Conservation (phyloP, 148 eudicot species). For the Arctostaphylos glauca region DNA sequence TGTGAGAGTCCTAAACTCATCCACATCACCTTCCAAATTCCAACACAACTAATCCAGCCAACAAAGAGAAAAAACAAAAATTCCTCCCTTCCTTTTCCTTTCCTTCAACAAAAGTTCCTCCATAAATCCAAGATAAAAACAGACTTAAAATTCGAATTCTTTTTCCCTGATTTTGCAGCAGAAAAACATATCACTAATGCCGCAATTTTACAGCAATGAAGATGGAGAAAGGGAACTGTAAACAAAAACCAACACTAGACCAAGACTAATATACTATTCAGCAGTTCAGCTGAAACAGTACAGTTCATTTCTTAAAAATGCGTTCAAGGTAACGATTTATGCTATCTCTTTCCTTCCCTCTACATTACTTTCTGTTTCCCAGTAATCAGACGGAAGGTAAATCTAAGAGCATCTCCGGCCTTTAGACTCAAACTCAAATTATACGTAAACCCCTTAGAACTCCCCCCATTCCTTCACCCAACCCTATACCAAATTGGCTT, state of each 20-base stretch:
- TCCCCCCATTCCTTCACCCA: background rate
- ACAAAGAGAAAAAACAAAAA: background rate
- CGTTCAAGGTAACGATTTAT: background rate
- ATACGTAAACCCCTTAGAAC: no score
- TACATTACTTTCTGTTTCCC: background rate
- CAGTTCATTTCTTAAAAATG: background rate
- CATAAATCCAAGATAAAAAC: background rate
- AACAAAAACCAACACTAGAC: background rate
- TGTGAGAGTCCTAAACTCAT: no score
- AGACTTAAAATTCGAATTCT: background rate
- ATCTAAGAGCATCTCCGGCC: background rate
- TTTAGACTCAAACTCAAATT: background rate
- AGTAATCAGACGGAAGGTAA: background rate
- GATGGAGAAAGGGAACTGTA: background rate
- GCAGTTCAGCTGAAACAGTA: background rate
- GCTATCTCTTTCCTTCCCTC: background rate
- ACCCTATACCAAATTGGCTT: background rate
- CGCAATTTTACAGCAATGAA: background rate
- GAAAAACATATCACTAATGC: background rate
- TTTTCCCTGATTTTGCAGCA: background rate
- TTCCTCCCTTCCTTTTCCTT: background rate
- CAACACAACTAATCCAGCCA: background rate
- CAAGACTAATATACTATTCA: background rate
- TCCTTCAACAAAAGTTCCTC: background rate
- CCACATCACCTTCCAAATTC: no score